A percentile compares a stretch with the other conserved stretches of the same genome.
Conservation (phyloP, 148 eudicot genomes). For the Heliosperma pusillum region DNA sequence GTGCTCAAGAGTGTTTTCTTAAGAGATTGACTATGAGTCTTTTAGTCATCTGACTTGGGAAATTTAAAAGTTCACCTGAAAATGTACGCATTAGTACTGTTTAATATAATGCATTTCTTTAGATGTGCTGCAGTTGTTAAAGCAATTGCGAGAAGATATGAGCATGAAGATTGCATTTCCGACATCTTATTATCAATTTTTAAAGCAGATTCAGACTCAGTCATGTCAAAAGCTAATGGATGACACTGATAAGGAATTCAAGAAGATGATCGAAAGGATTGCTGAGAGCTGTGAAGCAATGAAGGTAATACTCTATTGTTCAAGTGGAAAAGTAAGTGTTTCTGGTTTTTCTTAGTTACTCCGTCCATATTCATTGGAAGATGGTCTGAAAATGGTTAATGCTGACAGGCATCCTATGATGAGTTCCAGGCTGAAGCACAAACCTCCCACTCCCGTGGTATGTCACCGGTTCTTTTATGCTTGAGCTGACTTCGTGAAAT, state of each 20-base stretch:
- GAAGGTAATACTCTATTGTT: conserved; percentile 40
- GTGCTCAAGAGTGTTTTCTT: background rate
- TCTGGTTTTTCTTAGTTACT: background rate
- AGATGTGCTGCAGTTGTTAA: background rate
- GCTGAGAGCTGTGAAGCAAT: conserved; percentile 62
- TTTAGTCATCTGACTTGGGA: background rate
- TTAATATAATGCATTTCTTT: background rate
- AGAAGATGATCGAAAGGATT: conserved; percentile 64
- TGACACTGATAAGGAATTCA: conserved; percentile 68
- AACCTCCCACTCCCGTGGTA: conserved; percentile 66
- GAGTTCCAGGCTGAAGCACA: conserved; percentile 66
- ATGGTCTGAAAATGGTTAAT: background rate
- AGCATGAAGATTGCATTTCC: conserved; percentile 5
- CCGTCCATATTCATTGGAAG: background rate
- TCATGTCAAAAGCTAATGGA: conserved; percentile 67
- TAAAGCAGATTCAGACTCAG: conserved; percentile 63
- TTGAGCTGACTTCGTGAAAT: background rate
- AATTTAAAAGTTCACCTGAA: background rate
- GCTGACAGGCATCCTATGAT: conserved; percentile 53
- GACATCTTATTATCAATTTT: conserved; percentile 4
- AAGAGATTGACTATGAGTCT: background rate
- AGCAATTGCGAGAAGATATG: background rate
- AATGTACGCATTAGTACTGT: background rate
- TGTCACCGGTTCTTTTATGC: conserved; percentile 19
- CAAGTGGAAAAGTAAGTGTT: conserved; percentile 10